Base-by-base conservation (phyloP, 768 basidiomycete species). In the Rickenella mellea region DNA sequence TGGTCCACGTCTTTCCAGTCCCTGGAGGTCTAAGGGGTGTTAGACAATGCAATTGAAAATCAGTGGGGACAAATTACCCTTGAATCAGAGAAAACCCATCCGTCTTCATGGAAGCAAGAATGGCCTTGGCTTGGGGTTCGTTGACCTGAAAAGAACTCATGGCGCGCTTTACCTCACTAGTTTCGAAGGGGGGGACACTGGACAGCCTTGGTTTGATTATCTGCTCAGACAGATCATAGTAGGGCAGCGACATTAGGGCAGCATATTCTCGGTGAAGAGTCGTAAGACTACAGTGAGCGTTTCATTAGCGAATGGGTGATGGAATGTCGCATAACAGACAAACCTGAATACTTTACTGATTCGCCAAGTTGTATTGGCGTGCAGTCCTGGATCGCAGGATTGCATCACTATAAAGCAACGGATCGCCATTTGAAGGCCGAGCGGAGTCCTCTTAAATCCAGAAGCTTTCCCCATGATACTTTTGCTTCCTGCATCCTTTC, bases 1-100 rank as follows among this genome's bases (percentile, higher is more conserved):
- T 98, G 1, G 96, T 99, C 17, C 89, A 94, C 7, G 96, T 99
- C 65, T 99, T 99, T 10, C 96, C 96, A 0, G 96, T 99, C 42
- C 96, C 96, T 1, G 96, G 96, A 27, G 96, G 96, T 19, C 94
- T 93, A 48, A 46, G 22, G 17, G 31, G 38, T 24, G 21, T n/a
- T 12, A 31, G 33, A 21, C 14, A 24, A 43, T 29, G 25, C 42
- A 8, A 33, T 6, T 10, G 26, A 43, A 28, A 25, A 20, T 15
- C 11, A 49, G 48, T 21, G 21, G 7, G 15, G 7, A 27, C 11
- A 17, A 49, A 69, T 42, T 55, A 93, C 94, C 96, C 96, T 73
- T 99, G 96, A 42, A 99, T 92, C 24, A 99, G 68, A 0, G 79
- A 75, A 55, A 99, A 96, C 0, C 93, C 96, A 10, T 76, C 59